Base-by-base conservation (phyloP, 2,329 filamentous ascomycete species). In the Claviceps quebecensis region DNA sequence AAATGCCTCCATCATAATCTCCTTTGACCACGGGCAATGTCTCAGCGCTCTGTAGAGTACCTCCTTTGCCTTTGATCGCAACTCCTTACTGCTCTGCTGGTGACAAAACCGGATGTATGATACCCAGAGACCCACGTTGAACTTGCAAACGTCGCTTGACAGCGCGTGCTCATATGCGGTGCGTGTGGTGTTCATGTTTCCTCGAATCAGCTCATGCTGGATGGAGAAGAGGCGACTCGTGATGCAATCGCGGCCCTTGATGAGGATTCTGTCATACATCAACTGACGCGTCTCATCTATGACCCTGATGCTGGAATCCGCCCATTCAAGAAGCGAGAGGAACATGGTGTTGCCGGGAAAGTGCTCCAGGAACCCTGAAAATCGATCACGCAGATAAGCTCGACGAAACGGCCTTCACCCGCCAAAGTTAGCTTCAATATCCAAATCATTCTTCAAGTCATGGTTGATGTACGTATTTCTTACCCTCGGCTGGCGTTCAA, bases 311-410 rank as follows among this genome's bases (percentile, higher is more conserved):
- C 83, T 78, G 2, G 80, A 73, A 61, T 91, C 83, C 55, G 86
- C 82, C 72, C 83, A 86, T n/a, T 81, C 76, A 56, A 84, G 84
- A 0, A 93, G 68, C 1, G 77, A 72, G 1, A 94, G 73, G 55
- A 96, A 83, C 5, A 87, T 73, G 1, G 81, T 86, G 67, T 95
- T 96, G 47, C 73, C 72, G 0, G 89, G 87, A 62, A 89, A 95
- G 6, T 69, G 62, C 0, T 60, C 58, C 22, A 93, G 70, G 55
- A 83, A 85, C 2, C 72, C 67, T 4, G 71, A 67, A 1, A 95
- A 68, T 13, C 82, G 70, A 7, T 74, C 67, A 44, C 85, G 81
- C 37, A 94, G 65, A 17, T 81, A 73, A 0, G 73, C 69, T 4
- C 87, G 84, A 49, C 83, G 82, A 66, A 86, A 88, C 2, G 83